phyloP scores from a whole-genome alignment of 2,329 filamentous ascomycete genomes.

The Aspergillus sp. region DNA sequence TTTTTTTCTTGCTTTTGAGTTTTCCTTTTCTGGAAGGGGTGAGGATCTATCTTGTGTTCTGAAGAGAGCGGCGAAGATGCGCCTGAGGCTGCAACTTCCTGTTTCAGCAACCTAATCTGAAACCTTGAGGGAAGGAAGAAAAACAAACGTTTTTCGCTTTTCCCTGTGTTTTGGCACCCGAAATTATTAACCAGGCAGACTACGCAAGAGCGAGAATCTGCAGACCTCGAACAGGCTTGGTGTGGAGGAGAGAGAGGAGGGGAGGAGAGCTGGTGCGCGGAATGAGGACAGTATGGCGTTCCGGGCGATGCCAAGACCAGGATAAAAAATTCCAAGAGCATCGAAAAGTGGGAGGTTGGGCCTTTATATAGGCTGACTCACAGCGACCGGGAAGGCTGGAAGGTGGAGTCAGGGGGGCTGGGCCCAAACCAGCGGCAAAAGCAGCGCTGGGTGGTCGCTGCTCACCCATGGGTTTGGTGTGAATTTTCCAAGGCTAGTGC shows the following conservation, averaged over 20 bases:
- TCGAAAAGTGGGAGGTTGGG: constrained; percentile 37
- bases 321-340: constrained; percentile 31
- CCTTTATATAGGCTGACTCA: constrained; percentile 44
- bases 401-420: constrained; percentile 24
- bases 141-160: constrained; percentile 14
- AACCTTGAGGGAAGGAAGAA: constrained; percentile 16
- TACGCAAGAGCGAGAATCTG: constrained; percentile 19
- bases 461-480: constrained; percentile 25
- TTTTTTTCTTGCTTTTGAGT: constrained; percentile 21
- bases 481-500: constrained; percentile 14
- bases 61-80: constrained; percentile 25
- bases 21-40: constrained; percentile 21
- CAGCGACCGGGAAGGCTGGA: constrained; percentile 8
- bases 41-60: constrained; percentile 26
- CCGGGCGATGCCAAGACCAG: constrained; percentile 43
- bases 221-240: constrained; percentile 14
- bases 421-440: constrained; percentile 37
- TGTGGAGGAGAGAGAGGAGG: constrained; percentile 25
- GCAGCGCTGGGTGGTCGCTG: constrained; percentile 20
- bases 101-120: constrained; percentile 23
- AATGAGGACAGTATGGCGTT: constrained; percentile 31
- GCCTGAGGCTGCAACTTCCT: constrained; percentile 26
- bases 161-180: constrained; percentile 16
- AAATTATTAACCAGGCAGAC: constrained; percentile 18
- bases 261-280: constrained; percentile 26